phyloP scores from a whole-genome alignment of 1,284 basidiomycete genomes.

The Cutaneotrichosporon dermatis region DNA sequence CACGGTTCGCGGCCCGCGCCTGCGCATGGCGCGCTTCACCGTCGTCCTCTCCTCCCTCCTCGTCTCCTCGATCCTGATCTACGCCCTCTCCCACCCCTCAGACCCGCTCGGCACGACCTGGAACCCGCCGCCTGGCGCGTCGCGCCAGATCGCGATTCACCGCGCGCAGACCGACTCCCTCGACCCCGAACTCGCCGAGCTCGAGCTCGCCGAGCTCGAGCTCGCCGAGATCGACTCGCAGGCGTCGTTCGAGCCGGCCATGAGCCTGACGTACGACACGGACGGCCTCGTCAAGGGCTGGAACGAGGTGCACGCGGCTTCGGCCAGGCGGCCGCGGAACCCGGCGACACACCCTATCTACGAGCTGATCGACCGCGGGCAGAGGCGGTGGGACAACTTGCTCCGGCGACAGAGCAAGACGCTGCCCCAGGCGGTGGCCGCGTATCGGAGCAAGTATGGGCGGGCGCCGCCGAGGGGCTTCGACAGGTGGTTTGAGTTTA shows the following conservation, averaged over 20 bases:
- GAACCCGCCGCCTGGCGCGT: too few relatives aligned
- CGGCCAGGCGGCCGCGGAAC: constrained; percentile 5
- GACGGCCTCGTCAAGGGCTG: constrained; percentile 36
- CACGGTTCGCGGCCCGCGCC: too few relatives aligned
- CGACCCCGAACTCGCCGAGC: too few relatives aligned
- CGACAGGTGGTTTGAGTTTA: constrained; percentile 48
- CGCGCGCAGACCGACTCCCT: too few relatives aligned
- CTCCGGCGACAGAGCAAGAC: constrained; percentile 44
- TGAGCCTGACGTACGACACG: constrained; percentile 6
- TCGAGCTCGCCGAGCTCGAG: too few relatives aligned
- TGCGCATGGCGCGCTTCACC: not conserved
- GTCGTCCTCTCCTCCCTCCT: constrained; percentile 10
- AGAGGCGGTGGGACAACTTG: constrained; percentile 34
- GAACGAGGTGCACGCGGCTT: constrained; percentile 24
- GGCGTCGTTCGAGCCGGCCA: too few relatives aligned
- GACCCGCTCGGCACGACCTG: too few relatives aligned
- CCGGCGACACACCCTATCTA: constrained; percentile 39
- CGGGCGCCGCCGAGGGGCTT: constrained; percentile 51
- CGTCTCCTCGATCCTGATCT: not conserved
- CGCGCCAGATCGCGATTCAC: too few relatives aligned
- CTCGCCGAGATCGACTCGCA: too few relatives aligned
- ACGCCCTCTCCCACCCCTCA: not conserved
- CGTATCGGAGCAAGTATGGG: constrained; percentile 48
- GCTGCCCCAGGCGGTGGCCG: constrained; percentile 45
- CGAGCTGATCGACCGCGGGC: constrained; percentile 35